These are phyloP conservation scores for Rutstroemia sp. DNA, from an alignment of 2,329 filamentous ascomycete species.

Conservation along the genomic window DNA sequence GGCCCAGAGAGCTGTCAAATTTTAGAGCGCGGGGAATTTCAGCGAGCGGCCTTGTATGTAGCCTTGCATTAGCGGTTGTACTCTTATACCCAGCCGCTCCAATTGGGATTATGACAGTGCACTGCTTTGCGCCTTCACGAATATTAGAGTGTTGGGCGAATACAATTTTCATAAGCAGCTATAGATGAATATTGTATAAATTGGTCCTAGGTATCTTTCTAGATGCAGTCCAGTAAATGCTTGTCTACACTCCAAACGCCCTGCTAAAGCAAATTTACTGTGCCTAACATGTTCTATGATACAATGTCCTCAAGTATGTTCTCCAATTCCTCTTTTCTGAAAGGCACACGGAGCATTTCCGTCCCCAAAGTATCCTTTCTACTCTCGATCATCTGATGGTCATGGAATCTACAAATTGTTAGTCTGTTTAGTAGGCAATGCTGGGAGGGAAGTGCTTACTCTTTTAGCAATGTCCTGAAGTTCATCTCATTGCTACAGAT, in stretches of 20 bases:
- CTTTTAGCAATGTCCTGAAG: slow-evolving; percentile 87
- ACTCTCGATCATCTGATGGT: slow-evolving; percentile 94
- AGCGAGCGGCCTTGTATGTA: too few species aligned
- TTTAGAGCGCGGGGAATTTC: too few species aligned
- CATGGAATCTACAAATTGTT: slow-evolving; percentile 61
- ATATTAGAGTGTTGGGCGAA: too few species aligned
- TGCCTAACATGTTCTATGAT: not conserved
- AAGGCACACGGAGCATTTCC: slow-evolving; percentile 78
- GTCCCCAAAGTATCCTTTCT: slow-evolving; percentile 78
- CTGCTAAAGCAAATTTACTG: slow-evolving; percentile 9
- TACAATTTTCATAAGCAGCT: too few species aligned
- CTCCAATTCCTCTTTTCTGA: slow-evolving; percentile 83
- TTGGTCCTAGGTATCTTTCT: not conserved
- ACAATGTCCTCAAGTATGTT: slow-evolving; percentile 70
- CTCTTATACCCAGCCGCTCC: too few species aligned
- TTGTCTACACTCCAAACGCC: slow-evolving; percentile 5
- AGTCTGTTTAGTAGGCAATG: slow-evolving; percentile 21
- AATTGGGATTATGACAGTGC: too few species aligned
- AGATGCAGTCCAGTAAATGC: not conserved
- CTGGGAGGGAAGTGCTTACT: slow-evolving; percentile 44
- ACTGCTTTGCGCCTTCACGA: too few species aligned
- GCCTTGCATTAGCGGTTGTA: too few species aligned
- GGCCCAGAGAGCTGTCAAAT: not conserved
- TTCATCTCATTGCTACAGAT: slow-evolving; percentile 96
- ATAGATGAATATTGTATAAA: too few species aligned